These are phyloP conservation scores for Tetrahymena malaccensis DNA, from an alignment of 73 alveolate genomes.

Conservation along the genomic window DNA sequence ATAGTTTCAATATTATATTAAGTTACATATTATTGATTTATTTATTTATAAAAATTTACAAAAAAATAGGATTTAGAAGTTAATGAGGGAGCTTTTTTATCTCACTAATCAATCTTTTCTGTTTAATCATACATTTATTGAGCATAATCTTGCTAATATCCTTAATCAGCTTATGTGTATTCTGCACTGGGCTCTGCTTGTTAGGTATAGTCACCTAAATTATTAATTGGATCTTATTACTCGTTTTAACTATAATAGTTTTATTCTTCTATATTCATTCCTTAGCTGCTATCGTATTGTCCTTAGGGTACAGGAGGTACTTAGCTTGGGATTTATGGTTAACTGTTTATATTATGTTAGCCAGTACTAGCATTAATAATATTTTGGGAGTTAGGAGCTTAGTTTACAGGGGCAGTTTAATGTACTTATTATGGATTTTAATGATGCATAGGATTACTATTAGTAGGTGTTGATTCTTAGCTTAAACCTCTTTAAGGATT, in stretches of 20 bases:
- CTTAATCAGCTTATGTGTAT: background rate
- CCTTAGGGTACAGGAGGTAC: background rate
- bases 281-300: background rate
- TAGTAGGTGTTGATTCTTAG: background rate
- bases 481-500: background rate
- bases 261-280: background rate
- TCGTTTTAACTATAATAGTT: background rate
- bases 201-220: background rate
- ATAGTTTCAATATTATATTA: too few species aligned
- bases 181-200: background rate
- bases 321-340: background rate
- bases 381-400: background rate
- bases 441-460: background rate
- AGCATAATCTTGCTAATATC: background rate
- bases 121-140: background rate
- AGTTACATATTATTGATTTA: background rate
- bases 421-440: background rate
- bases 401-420: background rate
- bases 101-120: background rate
- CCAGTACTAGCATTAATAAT: background rate
- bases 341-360: background rate
- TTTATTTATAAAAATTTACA: background rate
- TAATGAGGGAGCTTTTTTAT: background rate
- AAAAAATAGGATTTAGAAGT: background rate
- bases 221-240: background rate